phyloP scores from a whole-genome alignment of 2,329 filamentous ascomycete genomes.

The Rhinocladiella similis region DNA sequence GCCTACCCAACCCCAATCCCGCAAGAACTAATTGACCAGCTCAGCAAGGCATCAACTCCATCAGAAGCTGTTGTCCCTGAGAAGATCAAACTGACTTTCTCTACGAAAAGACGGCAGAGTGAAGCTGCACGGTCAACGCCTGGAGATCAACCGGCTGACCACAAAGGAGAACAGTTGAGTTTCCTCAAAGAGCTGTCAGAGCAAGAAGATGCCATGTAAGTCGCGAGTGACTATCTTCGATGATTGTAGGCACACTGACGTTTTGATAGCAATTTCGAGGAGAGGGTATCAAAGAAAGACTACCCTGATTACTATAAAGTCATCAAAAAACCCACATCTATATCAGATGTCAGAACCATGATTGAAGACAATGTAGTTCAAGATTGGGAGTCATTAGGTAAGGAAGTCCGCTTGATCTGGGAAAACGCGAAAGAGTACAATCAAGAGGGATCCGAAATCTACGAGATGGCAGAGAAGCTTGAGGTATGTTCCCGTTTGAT shows the following conservation, averaged over 20 bases:
- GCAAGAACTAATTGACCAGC: conserved; percentile 43
- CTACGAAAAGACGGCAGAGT: conserved; percentile 21
- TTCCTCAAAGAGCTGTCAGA: conserved; percentile 26
- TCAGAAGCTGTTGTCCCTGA: conserved; percentile 16
- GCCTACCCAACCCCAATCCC: conserved; percentile 74
- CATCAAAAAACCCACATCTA: conserved; percentile 76
- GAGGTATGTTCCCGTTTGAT: conserved; percentile 56
- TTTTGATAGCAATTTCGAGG: conserved; percentile 53
- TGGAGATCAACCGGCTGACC: conserved; percentile 3
- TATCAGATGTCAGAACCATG: conserved; percentile 75
- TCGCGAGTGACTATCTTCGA: not conserved
- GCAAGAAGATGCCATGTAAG: conserved; percentile 19
- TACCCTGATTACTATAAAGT: conserved; percentile 75
- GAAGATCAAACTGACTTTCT: conserved; percentile 26
- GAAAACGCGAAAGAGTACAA: conserved; percentile 87
- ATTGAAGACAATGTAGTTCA: conserved; percentile 75
- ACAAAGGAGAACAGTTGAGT: conserved; percentile 17
- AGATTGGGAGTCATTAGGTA: conserved; percentile 78
- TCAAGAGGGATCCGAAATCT: conserved; percentile 86
- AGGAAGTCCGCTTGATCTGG: conserved; percentile 80
- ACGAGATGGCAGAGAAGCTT: conserved; percentile 72
- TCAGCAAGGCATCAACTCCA: conserved; percentile 17
- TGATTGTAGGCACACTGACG: conserved; percentile 21
- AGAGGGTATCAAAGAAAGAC: conserved; percentile 58
- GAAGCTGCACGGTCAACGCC: conserved; percentile 17